Base-by-base conservation (phyloP, 2,329 filamentous ascomycete genomes). In the Sclerotinia borealis region DNA sequence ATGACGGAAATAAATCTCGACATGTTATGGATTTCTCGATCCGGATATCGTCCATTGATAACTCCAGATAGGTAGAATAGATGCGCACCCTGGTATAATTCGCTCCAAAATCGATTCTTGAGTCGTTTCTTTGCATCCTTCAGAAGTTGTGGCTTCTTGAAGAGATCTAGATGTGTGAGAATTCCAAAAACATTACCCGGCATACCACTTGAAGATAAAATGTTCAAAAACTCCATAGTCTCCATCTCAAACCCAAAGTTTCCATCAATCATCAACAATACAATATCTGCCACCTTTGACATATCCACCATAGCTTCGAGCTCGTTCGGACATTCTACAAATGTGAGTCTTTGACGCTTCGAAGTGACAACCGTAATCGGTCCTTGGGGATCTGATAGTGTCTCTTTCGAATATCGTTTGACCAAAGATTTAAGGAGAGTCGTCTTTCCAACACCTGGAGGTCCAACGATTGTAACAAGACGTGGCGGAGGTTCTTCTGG, bases 241-340 rank as follows among this genome's bases (percentile, higher is more conserved):
- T 99, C 95, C 95, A 99, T 99, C 78, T 99, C 95, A 74, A 99
- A 99, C 17, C 95, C 96, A 73, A 90, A 99, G 78, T 98, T 98
- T 63, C 95, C 96, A 74, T 99, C 95, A 71, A 99, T 99, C 91
- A 99, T 95, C 63, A 99, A 83, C 56, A 99, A 82, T 7, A 98
- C 91, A 72, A 99, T 97, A 75, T 99, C 95, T 22, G 96, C 95
- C 49, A 99, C 91, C 78, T 99, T 99, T 65, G 95, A 91, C 63
- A 97, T 84, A 76, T 99, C 95, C 68, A 99, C 93, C 91, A 98
- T 97, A 69, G 91, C 90, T 67, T 96, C 93, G 61, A 99, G 85
- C 71, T 95, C 92, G 74, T 98, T 93, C n/a, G 96, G 93, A 73
- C 92, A 96, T 84, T 99, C 95, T 73, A 99, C 79, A 75, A 99